Conservation (phyloP, 306 rosid genomes). For the Calophaca sinica region DNA sequence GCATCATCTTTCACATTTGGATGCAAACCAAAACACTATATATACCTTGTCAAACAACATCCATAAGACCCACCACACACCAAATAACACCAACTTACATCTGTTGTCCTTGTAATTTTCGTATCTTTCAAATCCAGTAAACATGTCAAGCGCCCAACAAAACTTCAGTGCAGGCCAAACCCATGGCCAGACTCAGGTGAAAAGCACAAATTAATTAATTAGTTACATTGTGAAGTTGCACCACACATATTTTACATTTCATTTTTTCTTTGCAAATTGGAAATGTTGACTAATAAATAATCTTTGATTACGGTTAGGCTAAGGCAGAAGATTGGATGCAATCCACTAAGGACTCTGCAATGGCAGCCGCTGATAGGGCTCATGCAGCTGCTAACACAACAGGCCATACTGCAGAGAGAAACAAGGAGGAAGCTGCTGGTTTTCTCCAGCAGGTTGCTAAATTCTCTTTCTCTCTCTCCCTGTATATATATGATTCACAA, state of each 20-base stretch:
- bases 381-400: conserved; percentile 51
- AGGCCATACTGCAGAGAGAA: conserved; percentile 42
- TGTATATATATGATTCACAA: no score
- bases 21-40: conserved; percentile 39
- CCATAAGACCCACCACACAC: background rate
- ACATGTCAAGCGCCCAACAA: conserved; percentile 69
- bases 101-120: background rate
- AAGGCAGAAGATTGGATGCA: conserved; percentile 46
- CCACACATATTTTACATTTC: background rate
- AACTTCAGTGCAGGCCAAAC: conserved; percentile 54
- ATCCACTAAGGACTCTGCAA: conserved; percentile 52
- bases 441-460: conserved; percentile 61
- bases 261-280: background rate
- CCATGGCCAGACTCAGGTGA: conserved; percentile 44
- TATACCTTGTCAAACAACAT: conserved; percentile 5
- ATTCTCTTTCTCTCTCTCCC: no score
- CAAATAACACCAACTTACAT: conserved; percentile 7
- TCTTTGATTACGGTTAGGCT: conserved; percentile 37
- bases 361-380: conserved; percentile 50
- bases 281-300: background rate
- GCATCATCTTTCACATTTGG: conserved; percentile 19
- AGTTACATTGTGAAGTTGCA: background rate
- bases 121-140: background rate
- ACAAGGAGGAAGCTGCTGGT: conserved; percentile 60
- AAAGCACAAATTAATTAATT: background rate